Evolutionary conservation across 2,329 filamentous ascomycete genomes (phyloP), one percentile per base, ranked within the genome.

Genomic region (Cordyceps cicadae): DNA sequence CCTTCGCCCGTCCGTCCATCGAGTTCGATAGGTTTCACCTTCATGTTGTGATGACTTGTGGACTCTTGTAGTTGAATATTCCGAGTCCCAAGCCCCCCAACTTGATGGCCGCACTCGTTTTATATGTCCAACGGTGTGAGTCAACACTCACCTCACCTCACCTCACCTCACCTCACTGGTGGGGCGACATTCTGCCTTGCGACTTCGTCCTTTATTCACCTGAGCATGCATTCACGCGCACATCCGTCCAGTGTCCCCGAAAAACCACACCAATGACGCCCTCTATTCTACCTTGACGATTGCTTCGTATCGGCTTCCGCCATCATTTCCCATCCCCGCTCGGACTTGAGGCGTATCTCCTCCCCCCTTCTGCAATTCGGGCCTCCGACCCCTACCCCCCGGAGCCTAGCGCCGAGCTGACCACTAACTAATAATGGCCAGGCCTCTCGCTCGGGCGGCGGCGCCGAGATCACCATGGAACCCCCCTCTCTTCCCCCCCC

Each of bases 1-100:
- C 85, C 85, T 67, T 87, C 84, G 1, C 84, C 83, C 0, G 77
- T 81, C 14, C 76, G 71, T 17, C 84, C 84, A 64, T 86, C 82
- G 2, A 87, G 69, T 57, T 77, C 72, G 26, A 85, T 75, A 8
- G 68, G 63, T 48, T 73, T 75, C 66, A 69, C 69, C 54, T 60
- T 59, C 61, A 51, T 62, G 45, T 24, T 24, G 3, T 7, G 5
- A 45, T 5, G 5, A 45, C 26, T 29, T 7, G 8, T 1, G 7
- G 15, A 11, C 21, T 19, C n/a, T 12, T 8, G 39, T 15, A 52
- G 48, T 34, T 34, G 21, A 43, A 29, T 26, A 21, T 21, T 41
- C 15, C n/a, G 17, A 52, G 17, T 34, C 21, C 5, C 29, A 19
- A 34, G 15, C 15, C 26, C 2, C 14, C 5, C 24, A 24, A 41